Percentiles rank a stretch among this genome's conserved stretches.
phyloP scores from a whole-genome alignment of 768 basidiomycete species.

The Tylopilus subfusipes region DNA sequence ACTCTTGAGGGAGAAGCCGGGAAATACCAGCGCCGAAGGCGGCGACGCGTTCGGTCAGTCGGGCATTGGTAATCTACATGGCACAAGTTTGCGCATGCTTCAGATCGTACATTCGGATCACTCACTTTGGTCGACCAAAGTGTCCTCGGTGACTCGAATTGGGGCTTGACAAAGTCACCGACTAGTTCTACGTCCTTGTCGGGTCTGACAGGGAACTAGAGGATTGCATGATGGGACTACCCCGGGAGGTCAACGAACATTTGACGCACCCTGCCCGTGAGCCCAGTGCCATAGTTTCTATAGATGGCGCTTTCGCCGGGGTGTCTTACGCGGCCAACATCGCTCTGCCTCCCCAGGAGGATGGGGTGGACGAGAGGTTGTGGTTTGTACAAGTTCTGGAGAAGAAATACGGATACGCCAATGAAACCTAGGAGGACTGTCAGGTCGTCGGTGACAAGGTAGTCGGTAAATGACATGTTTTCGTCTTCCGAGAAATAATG shows the following conservation, averaged over 20 bases:
- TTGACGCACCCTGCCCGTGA: slow-evolving; percentile 68
- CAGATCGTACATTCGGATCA: neutral
- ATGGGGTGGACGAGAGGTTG: slow-evolving; percentile 92
- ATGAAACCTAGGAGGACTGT: slow-evolving; percentile 75
- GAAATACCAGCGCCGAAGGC: slow-evolving; percentile 74
- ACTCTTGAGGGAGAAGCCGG: slow-evolving; percentile 51
- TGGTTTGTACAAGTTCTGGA: slow-evolving; percentile 76
- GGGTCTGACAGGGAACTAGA: slow-evolving; percentile 71
- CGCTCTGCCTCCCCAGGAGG: slow-evolving; percentile 87
- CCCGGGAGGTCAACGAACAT: neutral
- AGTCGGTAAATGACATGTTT: slow-evolving; percentile 48
- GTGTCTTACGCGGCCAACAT: slow-evolving; percentile 78
- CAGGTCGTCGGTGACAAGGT: slow-evolving; percentile 72
- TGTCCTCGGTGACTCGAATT: slow-evolving; percentile 63
- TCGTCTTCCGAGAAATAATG: neutral
- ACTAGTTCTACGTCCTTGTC: slow-evolving; percentile 67
- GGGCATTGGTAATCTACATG: slow-evolving; percentile 68
- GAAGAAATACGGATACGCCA: slow-evolving; percentile 69
- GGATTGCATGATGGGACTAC: neutral
- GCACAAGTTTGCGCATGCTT: neutral
- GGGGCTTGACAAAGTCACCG: slow-evolving; percentile 62
- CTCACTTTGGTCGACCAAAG: slow-evolving; percentile 77
- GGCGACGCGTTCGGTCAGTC: slow-evolving; percentile 65
- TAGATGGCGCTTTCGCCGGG: slow-evolving; percentile 83
- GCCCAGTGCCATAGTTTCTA: slow-evolving; percentile 84